Conservation (phyloP, 768 basidiomycete genomes). For the Podaxis sp. region DNA sequence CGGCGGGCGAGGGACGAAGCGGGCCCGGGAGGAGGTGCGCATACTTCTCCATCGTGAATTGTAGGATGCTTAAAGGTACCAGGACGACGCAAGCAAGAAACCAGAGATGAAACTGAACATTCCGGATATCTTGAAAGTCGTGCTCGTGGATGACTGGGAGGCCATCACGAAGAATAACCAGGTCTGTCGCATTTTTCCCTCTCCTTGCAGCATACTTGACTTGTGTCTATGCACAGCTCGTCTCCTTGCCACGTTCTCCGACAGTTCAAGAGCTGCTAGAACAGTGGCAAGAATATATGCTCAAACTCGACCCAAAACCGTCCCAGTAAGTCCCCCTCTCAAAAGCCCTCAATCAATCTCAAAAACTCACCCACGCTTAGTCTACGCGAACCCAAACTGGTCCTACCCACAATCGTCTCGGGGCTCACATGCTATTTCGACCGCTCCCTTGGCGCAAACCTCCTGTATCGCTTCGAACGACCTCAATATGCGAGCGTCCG, state of each 20-base stretch:
- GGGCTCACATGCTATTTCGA: conserved; percentile 94
- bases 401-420: conserved; percentile 79
- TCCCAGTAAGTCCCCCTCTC: conserved; percentile 37
- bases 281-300: conserved; percentile 71
- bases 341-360: neutral
- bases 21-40: conserved; percentile 72
- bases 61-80: neutral
- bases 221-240: conserved; percentile 53
- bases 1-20: conserved; percentile 65
- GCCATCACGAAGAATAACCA: conserved; percentile 92
- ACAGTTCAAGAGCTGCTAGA: conserved; percentile 75
- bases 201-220: neutral
- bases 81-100: conserved; percentile 78
- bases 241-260: conserved; percentile 78
- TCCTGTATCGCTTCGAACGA: conserved; percentile 95
- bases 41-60: conserved; percentile 5
- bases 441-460: conserved; percentile 82
- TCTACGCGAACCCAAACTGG: conserved; percentile 64
- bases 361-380: conserved; percentile 31
- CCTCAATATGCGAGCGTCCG: conserved; percentile 85
- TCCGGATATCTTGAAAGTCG: conserved; percentile 86
- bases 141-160: conserved; percentile 98
- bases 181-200: conserved; percentile 38
- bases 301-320: conserved; percentile 40
- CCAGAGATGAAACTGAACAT: conserved; percentile 90